These are phyloP conservation scores for Piromyces sp. DNA, from an alignment of 192 early-diverging fungal genomes.

Conservation along the genomic window DNA sequence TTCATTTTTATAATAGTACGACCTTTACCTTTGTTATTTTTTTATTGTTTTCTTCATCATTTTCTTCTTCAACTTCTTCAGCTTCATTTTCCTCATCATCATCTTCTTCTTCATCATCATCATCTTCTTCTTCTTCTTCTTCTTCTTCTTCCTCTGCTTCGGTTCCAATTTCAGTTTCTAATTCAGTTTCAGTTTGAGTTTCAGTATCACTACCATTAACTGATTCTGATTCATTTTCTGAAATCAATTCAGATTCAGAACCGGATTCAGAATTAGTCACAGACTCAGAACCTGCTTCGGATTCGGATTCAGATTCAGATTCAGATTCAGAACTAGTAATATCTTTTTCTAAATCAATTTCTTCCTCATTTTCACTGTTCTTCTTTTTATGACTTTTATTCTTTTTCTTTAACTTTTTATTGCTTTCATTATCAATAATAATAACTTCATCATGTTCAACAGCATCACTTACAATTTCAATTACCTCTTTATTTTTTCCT, in stretches of 20 bases:
- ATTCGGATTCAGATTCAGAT: background rate
- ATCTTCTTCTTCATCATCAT: background rate
- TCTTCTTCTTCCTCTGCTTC: constrained; percentile 30
- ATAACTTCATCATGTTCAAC: too few species aligned
- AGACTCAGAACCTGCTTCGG: background rate
- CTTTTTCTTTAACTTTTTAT: too few species aligned
- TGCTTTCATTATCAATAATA: too few species aligned
- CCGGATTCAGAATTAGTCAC: background rate
- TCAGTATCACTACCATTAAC: background rate
- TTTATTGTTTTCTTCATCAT: too few species aligned
- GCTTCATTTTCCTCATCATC: background rate
- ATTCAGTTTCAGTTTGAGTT: background rate
- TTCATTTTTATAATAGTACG: too few species aligned
- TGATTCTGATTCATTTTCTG: background rate
- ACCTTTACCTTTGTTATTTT: too few species aligned
- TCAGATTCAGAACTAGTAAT: background rate
- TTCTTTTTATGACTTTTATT: background rate
- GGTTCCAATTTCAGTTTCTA: constrained; percentile 21
- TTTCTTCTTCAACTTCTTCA: background rate
- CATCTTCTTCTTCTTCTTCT: constrained; percentile 21
- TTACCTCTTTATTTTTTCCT: too few species aligned
- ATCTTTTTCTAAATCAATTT: background rate
- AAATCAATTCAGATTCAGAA: background rate
- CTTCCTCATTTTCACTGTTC: background rate
- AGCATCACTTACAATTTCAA: too few species aligned